Conservation (phyloP, 2,329 filamentous ascomycete genomes). For the Neonectria faginata region DNA sequence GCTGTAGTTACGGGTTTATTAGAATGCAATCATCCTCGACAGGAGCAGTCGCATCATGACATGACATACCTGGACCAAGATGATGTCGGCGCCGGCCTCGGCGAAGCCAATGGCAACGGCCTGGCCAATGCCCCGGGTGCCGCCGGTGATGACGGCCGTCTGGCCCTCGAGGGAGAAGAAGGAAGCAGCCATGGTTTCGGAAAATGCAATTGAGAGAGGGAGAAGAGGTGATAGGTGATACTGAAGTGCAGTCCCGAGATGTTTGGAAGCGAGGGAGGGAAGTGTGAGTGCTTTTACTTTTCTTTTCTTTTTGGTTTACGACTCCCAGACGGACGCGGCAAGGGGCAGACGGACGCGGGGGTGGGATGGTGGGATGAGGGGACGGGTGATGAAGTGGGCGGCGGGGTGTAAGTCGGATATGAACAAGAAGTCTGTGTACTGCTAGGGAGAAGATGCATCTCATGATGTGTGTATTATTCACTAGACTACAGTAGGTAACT, state of each 20-base stretch:
- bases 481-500: not conserved
- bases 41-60: not conserved
- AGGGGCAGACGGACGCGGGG: conserved; percentile 13
- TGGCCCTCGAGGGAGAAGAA: conserved; percentile 68
- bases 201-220: conserved; percentile 4
- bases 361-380: conserved; percentile 29
- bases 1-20: conserved; percentile 45
- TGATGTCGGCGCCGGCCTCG: conserved; percentile 68
- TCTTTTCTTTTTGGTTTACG: conserved; percentile 6
- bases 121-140: conserved; percentile 69
- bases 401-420: conserved; percentile 10
- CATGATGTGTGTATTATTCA: not conserved
- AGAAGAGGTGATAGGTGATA: not conserved
- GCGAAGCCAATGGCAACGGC: conserved; percentile 68
- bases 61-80: conserved; percentile 63
- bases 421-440: not conserved
- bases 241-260: conserved; percentile 23
- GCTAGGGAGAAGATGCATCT: not conserved
- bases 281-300: conserved; percentile 19
- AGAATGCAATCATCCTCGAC: not conserved
- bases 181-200: conserved; percentile 49
- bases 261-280: conserved; percentile 2
- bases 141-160: conserved; percentile 68
- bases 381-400: conserved; percentile 14
- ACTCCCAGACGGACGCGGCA: not conserved